Evolutionary conservation across 2,329 filamentous ascomycete genomes (phyloP).

Genomic region (Neocucurbitaria cava): DNA sequence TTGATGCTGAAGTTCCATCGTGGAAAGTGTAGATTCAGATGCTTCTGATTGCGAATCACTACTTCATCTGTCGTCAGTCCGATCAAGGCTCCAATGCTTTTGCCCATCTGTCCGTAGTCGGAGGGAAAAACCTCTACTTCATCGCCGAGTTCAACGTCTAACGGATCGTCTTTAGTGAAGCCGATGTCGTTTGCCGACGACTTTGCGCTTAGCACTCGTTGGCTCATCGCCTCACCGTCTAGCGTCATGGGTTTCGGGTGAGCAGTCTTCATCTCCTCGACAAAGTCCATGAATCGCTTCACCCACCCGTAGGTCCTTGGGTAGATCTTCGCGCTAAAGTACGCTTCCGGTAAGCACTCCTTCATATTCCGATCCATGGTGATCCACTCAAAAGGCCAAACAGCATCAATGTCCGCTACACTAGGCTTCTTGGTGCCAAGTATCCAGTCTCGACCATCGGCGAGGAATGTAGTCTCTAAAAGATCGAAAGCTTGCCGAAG

Average conservation of each 20-base stretch:
- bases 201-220: slow-evolving; percentile 54
- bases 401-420: slow-evolving; percentile 72
- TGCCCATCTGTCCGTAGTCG: slow-evolving; percentile 41
- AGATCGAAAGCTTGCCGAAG: slow-evolving; percentile 63
- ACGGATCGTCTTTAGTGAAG: slow-evolving; percentile 60
- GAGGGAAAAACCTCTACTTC: slow-evolving; percentile 54
- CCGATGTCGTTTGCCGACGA: slow-evolving; percentile 52
- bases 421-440: slow-evolving; percentile 60
- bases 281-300: slow-evolving; percentile 62
- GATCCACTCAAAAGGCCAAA: slow-evolving; percentile 75
- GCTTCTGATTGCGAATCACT: slow-evolving; percentile 33
- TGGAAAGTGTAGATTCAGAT: slow-evolving; percentile 47
- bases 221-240: slow-evolving; percentile 42
- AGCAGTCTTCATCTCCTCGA: slow-evolving; percentile 52
- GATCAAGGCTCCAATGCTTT: slow-evolving; percentile 35
- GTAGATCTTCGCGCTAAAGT: slow-evolving; percentile 61
- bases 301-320: slow-evolving; percentile 72
- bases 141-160: slow-evolving; percentile 61
- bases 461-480: slow-evolving; percentile 68
- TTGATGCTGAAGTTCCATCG: slow-evolving; percentile 47
- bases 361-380: slow-evolving; percentile 51
- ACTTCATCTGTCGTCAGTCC: slow-evolving; percentile 38
- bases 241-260: slow-evolving; percentile 52
- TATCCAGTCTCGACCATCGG: slow-evolving; percentile 72
- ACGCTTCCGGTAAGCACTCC: slow-evolving; percentile 60